Conservation (phyloP, 108 stramenopile genomes). For the Schizochytrium sp. region DNA sequence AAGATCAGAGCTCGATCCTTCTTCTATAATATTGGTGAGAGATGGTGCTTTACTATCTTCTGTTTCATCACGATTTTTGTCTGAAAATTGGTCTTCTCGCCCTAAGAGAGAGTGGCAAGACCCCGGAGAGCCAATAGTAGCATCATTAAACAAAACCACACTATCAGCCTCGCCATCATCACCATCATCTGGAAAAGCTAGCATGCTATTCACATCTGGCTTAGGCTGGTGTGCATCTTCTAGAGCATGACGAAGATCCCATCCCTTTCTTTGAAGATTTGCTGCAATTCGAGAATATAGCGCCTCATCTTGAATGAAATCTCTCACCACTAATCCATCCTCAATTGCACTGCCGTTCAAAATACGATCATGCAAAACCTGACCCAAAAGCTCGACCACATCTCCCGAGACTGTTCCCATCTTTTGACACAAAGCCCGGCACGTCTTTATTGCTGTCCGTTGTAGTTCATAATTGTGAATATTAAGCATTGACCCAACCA, state of each 20-base stretch:
- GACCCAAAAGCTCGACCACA: background rate
- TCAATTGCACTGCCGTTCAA: background rate
- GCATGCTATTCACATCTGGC: background rate
- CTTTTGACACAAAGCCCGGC: background rate
- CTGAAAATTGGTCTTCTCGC: background rate
- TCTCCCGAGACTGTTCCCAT: background rate
- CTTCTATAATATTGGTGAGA: background rate
- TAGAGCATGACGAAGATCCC: conserved; percentile 16
- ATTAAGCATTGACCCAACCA: conserved; percentile 15
- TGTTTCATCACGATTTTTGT: background rate
- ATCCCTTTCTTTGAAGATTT: background rate
- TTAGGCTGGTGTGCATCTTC: background rate
- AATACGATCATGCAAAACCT: background rate
- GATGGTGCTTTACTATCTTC: background rate
- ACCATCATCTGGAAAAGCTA: background rate
- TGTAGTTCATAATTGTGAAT: conserved; percentile 26
- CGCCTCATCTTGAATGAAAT: background rate
- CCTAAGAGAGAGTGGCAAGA: too few species aligned
- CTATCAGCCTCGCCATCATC: background rate
- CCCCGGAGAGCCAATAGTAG: too few species aligned
- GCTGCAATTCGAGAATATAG: background rate
- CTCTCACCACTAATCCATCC: conserved; percentile 22
- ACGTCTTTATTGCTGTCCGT: background rate
- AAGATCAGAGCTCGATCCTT: background rate
- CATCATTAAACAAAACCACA: too few species aligned